Evolutionary conservation across 2,329 filamentous ascomycete genomes (phyloP), one percentile per base, ranked within the genome.

Genomic region (Fusarium redolens): DNA sequence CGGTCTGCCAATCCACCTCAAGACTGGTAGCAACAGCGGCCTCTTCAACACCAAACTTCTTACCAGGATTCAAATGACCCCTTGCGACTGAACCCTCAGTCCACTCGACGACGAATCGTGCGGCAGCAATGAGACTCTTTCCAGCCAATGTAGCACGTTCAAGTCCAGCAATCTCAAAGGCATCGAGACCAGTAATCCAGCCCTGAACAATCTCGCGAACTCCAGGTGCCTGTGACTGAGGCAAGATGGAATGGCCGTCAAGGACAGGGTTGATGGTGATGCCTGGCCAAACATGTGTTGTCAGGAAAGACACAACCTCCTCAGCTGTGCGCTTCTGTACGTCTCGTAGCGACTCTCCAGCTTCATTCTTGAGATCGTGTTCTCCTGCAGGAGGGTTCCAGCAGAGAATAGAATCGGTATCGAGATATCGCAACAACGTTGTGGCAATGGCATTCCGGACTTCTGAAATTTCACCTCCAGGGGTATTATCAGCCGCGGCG

Each of bases 331-430:
- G 85, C 76, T 91, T 88, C 83, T 99, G 96, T 25, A 91, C 84
- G 50, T 92, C 87, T 20, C 94, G 88, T 58, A 99, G 86, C 12
- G 88, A 90, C 77, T 90, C 86, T 40, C 84, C 84, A 15, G 82
- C 82, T 8, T 85, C 86, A 61, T 86, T 86, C 47, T 81, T 82
- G 7, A 80, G 78, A 55, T 87, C 83, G 35, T 85, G 81, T 44
- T 90, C 83, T 40, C 85, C 83, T 3, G 87, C 85, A 4, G 86
- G 85, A 44, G 89, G 86, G 30, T 88, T 94, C 93, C 95, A 97
- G 88, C 96, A 98, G 4, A 99, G 89, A 40, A 98, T 84, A 1
- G 94, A 95, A 83, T 99, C 96, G 2, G 96, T 98, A 77, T 95
- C 91, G 31, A 99, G 88, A 82, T 98, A 98, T 51, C 92, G 89